Base-by-base conservation (phyloP, 257 asterid genomes). In the Phtheirospermum japonicum region DNA sequence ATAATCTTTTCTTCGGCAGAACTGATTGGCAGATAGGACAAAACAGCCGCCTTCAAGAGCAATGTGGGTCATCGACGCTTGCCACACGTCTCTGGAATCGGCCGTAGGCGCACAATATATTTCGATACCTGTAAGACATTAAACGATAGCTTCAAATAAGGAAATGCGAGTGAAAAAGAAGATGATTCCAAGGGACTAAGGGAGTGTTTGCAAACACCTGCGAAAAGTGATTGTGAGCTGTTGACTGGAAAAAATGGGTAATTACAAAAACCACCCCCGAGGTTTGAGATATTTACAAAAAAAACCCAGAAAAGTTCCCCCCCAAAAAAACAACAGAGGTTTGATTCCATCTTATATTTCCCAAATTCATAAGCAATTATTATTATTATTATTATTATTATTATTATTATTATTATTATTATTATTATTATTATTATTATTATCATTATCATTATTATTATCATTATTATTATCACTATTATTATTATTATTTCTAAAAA, bases 71-170 rank as follows among this genome's bases (percentile, higher is more conserved):
- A 93, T 85, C 32, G 99, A 85, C 55, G 97, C 90, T 78, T 93
- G 99, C 99, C 99, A 93, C 65, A 93, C 75, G 0, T 80, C 89
- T 68, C 99, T 77, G 0, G 97, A 66, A 78, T 93, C 99, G 71
- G 99, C 99, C 0, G 97, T 89, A 4, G 99, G 99, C 2, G 97
- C 95, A 79, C 99, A 93, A 46, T 93, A 93, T 78, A 93, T 83
- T 75, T 89, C 97, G 55, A 89, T 70, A 52, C 96, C 98, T 88
- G 77, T 16, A 70, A 59, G 28, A 34, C 36, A 45, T 55, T 12
- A 17, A 43, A 66, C n/a, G 34, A 9, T 4, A 45, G 48, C 63
- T 61, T 64, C 30, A 40, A 68, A 40, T 23, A 40, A 50, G 59
- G 60, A 43, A 68, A 45, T 32, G 59, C 4, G n/a, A 26, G 57